Conservation (phyloP, 495 filamentous ascomycete species). For the Penicillium mononematosum region DNA sequence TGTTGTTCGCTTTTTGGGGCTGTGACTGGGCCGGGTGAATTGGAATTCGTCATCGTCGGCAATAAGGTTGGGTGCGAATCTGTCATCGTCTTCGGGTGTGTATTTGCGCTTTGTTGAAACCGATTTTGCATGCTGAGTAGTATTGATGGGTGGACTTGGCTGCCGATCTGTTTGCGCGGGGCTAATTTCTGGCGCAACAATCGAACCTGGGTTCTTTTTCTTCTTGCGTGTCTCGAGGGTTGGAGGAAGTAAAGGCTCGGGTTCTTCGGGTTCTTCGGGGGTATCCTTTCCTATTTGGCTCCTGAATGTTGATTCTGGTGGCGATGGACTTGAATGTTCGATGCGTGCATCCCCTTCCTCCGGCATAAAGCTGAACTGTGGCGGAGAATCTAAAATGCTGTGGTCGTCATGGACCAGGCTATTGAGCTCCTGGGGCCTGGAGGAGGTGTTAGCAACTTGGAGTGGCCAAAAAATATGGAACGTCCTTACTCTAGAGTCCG, state of each 20-base stretch:
- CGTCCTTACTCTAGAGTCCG: slow-evolving; percentile 67
- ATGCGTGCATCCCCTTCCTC: slow-evolving; percentile 56
- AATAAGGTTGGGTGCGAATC: slow-evolving; percentile 20
- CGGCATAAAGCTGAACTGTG: slow-evolving; percentile 60
- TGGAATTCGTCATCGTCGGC: slow-evolving; percentile 50
- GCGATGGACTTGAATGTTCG: slow-evolving; percentile 50
- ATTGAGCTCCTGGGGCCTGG: slow-evolving; percentile 44
- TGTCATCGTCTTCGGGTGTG: slow-evolving; percentile 51
- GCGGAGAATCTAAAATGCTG: slow-evolving; percentile 58
- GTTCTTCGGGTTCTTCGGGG: slow-evolving; percentile 8
- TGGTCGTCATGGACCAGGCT: slow-evolving; percentile 48
- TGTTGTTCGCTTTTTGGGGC: slow-evolving; percentile 13
- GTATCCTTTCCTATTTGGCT: slow-evolving; percentile 1
- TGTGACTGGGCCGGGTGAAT: slow-evolving; percentile 37
- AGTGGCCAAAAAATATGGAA: background rate
- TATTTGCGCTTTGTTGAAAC: slow-evolving; percentile 66
- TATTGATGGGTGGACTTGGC: background rate
- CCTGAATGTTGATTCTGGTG: slow-evolving; percentile 11
- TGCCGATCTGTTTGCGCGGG: background rate
- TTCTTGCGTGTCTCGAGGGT: slow-evolving; percentile 41
- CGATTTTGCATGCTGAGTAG: slow-evolving; percentile 33
- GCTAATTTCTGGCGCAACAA: slow-evolving; percentile 1
- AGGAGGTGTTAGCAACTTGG: slow-evolving; percentile 16
- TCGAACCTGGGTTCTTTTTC: slow-evolving; percentile 37
- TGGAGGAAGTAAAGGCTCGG: slow-evolving; percentile 28